Conservation (phyloP, 2,329 filamentous ascomycete genomes). For the Tolypocladium amazonense region DNA sequence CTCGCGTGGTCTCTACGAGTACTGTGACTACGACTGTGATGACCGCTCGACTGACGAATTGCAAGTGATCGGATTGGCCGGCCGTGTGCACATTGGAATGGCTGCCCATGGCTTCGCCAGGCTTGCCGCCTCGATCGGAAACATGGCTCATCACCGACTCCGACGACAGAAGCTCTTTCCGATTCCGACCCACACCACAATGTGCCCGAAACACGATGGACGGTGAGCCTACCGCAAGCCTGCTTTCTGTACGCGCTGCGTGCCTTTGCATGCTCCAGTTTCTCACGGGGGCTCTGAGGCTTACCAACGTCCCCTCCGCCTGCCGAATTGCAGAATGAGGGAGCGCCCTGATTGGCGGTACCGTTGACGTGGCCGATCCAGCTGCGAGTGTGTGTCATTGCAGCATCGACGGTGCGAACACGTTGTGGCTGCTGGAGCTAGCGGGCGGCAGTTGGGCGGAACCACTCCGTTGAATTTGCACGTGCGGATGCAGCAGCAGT, state of each 20-base stretch:
- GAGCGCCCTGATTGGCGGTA: not conserved
- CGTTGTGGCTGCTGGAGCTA: not conserved
- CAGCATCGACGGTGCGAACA: not conserved
- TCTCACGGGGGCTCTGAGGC: not conserved
- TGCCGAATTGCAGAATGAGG: not conserved
- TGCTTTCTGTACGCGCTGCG: not conserved
- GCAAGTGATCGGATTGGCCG: not conserved
- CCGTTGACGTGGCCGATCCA: not conserved
- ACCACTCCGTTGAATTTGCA: not conserved
- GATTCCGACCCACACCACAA: not conserved
- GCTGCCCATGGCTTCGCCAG: not conserved
- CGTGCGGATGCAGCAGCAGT: not conserved
- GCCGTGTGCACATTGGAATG: not conserved
- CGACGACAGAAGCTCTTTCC: not conserved
- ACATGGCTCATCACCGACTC: not conserved
- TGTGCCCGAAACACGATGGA: not conserved
- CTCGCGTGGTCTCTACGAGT: not conserved
- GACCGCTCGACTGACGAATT: not conserved
- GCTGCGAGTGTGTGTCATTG: not conserved
- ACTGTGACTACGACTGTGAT: not conserved
- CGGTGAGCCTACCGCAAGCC: not conserved
- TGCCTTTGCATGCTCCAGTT: not conserved
- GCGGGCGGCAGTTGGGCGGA: not conserved
- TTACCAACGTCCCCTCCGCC: not conserved
- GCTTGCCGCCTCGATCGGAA: not conserved